These are phyloP conservation scores for Solanum tarapatanum DNA, from an alignment of 257 asterid genomes.

Conservation along the genomic window DNA sequence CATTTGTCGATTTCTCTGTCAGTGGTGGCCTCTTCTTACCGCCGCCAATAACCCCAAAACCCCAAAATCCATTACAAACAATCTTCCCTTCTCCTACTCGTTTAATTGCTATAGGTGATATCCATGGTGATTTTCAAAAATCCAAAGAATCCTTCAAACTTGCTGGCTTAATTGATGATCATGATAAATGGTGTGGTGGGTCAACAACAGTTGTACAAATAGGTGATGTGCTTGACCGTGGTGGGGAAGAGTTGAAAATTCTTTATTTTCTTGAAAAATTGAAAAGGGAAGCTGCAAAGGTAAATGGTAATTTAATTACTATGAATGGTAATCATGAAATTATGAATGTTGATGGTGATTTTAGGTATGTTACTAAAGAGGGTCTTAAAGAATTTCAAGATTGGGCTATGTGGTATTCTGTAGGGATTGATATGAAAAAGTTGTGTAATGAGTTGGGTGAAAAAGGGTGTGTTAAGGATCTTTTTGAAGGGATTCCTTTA, in stretches of 20 bases:
- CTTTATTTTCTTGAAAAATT: conserved; percentile 76
- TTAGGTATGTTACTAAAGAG: conserved; percentile 34
- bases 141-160: conserved; percentile 61
- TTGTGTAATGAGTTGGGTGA: conserved; percentile 32
- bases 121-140: conserved; percentile 88
- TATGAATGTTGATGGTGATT: conserved; percentile 82
- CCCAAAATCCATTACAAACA: conserved; percentile 30
- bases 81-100: conserved; percentile 54
- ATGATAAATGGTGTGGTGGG: conserved; percentile 78
- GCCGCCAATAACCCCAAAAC: neutral
- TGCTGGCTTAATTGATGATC: conserved; percentile 51
- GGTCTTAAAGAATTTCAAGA: conserved; percentile 65
- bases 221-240: conserved; percentile 88
- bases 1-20: conserved; percentile 83
- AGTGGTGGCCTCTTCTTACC: conserved; percentile 84
- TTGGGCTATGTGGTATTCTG: conserved; percentile 60
- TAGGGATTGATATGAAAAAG: conserved; percentile 56
- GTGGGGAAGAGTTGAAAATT: conserved; percentile 80
- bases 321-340: conserved; percentile 95
- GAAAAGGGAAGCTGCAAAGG: conserved; percentile 57
- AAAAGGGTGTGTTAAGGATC: conserved; percentile 17
- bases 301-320: conserved; percentile 55
- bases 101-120: conserved; percentile 80
- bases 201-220: conserved; percentile 74
- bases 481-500: conserved; percentile 42